Evolutionary conservation across 2,329 filamentous ascomycete species (phyloP).

Genomic region (Talaromyces sp.): DNA sequence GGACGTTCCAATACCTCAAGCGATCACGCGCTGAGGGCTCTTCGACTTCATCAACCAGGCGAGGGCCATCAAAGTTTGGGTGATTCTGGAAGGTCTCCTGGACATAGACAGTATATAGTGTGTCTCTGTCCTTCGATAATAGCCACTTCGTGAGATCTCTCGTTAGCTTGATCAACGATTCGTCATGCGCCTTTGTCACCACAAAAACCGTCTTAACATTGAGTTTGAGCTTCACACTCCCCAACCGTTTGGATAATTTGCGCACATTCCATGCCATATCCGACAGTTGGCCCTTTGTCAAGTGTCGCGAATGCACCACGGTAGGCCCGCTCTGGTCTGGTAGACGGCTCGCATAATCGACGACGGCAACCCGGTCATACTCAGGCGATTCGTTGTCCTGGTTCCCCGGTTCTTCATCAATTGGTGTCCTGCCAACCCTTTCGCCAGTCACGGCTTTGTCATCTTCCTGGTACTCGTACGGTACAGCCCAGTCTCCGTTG

Average conservation of each 20-base stretch:
- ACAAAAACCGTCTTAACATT: constrained; percentile 81
- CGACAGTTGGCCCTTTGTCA: constrained; percentile 90
- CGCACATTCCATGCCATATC: constrained; percentile 97
- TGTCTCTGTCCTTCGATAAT: constrained; percentile 64
- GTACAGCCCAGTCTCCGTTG: constrained; percentile 34
- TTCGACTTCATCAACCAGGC: constrained; percentile 58
- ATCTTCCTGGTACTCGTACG: constrained; percentile 15
- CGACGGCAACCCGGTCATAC: constrained; percentile 25
- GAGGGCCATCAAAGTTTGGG: constrained; percentile 68
- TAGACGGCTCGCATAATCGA: constrained; percentile 25
- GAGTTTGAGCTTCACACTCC: constrained; percentile 77
- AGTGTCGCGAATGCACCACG: constrained; percentile 63
- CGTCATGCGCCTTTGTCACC: constrained; percentile 87
- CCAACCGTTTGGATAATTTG: constrained; percentile 80
- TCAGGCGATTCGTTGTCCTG: constrained; percentile 16
- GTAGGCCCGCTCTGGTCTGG: constrained; percentile 31
- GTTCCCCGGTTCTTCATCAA: constrained; percentile 5
- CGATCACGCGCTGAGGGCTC: constrained; percentile 55
- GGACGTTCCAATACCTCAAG: constrained; percentile 77
- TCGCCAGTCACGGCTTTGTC: constrained; percentile 20
- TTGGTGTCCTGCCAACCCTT: not conserved
- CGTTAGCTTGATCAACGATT: constrained; percentile 72
- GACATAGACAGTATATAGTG: constrained; percentile 73
- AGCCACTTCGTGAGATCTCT: constrained; percentile 78
- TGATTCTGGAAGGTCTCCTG: constrained; percentile 71